Conservation (phyloP, 179 eudicot genomes). For the Spinacia oleracea region DNA sequence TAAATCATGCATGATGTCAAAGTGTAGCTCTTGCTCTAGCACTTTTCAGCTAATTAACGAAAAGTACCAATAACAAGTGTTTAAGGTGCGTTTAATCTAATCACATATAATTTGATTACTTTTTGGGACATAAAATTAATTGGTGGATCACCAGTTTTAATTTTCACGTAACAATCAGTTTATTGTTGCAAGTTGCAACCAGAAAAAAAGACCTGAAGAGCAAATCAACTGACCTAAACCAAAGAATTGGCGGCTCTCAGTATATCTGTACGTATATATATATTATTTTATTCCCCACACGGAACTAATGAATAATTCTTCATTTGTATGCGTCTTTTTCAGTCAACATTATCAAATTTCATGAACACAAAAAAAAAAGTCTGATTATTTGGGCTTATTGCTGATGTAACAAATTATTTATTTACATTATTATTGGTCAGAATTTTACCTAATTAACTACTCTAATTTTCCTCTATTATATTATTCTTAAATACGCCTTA, state of each 20-base stretch:
- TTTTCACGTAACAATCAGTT: slow-evolving; percentile 17
- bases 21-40: neutral
- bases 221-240: neutral
- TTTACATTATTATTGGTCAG: neutral
- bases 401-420: neutral
- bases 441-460: neutral
- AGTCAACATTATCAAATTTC: neutral
- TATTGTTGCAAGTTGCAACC: neutral
- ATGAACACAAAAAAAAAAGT: neutral
- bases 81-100: neutral
- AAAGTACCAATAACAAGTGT: neutral
- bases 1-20: neutral
- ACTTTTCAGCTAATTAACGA: neutral
- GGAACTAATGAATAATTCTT: neutral
- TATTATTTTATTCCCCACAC: neutral
- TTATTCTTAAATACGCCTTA: no score
- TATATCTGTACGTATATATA: neutral
- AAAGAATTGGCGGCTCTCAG: neutral
- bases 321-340: neutral
- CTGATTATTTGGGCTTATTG: neutral
- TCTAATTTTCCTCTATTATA: no score
- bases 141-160: slow-evolving; percentile 8
- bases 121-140: neutral
- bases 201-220: neutral
- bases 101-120: no score